Evolutionary conservation across 345 rosid genomes (phyloP), one percentile per base, ranked within the genome.

Genomic region (Salix exigua): DNA sequence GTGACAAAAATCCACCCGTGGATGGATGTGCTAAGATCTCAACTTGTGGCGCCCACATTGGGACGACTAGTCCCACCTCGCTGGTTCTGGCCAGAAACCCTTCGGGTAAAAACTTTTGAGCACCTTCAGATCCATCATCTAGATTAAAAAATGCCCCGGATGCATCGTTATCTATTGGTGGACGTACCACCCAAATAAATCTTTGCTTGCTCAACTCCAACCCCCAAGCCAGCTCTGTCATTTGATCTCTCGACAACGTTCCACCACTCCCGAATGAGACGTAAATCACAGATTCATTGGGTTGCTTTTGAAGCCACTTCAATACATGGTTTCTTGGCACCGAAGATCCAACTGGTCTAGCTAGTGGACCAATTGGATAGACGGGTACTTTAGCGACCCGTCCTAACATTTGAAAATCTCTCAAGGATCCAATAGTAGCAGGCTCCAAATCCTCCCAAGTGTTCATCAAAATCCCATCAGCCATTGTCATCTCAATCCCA

Each of bases 251-350:
- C 6, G 92, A 77, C 0, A 88, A 75, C 4, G 93, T 85, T 2
- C 94, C 94, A 0, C 93, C 93, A 23, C 97, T 91, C 16, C 97
- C 97, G 53, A 91, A 89, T 6, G 92, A 91, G 21, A 93, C 85
- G n/a, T 83, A 90, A 2, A 93, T 55, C 46, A 89, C 92, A 21
- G 93, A 90, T 31, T 83, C 85, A 8, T 11, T 1, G 0, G 92
- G 89, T 65, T 90, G 91, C 19, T 10, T 26, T 72, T 88, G 86
- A 12, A 91, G 70, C 94, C 97, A 93, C 0, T 28, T 38, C 5
- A 84, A 26, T 21, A 72, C 33, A 38, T 30, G 60, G 19, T 6
- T 25, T 35, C 53, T 18, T 35, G 37, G 35, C 9, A 25, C 10
- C 74, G 66, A 33, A 80, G 19, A 2, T 51, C 58, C 23, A 65